Base-by-base conservation (phyloP, 108 stramenopile genomes). In the Skeletonema potamos region DNA sequence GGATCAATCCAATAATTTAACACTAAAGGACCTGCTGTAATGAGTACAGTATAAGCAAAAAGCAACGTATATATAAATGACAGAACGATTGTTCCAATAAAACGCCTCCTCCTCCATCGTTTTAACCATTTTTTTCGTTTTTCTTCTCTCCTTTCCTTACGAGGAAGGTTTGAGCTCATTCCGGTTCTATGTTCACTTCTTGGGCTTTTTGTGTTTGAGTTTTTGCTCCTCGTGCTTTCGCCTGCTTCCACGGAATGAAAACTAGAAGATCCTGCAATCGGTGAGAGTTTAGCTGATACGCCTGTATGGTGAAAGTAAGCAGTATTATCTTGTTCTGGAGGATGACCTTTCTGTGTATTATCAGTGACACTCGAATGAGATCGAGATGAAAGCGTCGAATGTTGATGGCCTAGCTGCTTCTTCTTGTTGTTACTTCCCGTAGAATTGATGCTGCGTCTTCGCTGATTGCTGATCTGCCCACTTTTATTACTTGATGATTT, bases 1-100 rank as follows among this genome's bases (percentile, higher is more conserved):
- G 57, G 56, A 29, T 69, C 68, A n/a, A 69, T 55, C 54, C 51
- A 43, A 39, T 58, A 69, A 34, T 69, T 17, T 27, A 69, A 27
- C 13, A 37, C 68, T 27, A 69, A 29, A 1, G 68, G 68, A n/a
- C 68, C 68, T 3, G 27, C 20, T 37, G 68, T 69, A 24, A 69
- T 39, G 27, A 69, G 32, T 15, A 69, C 3, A 41, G 68, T 69
- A n/a, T 41, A 69, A 24, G 55, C 37, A 27, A 37, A 27, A 33
- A 69, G 68, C 26, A 69, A 3, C 10, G 57, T 37, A 24, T 58
- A 69, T 39, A 69, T 39, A 24, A 59, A 15, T 6, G 68, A 28
- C 3, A 69, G 68, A 27, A 18, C 5, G 13, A 69, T 58, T 28
- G 37, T 58, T 58, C 68, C 68, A 37, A 48, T 58, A 10, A 67